These are phyloP conservation scores for Aspergillus terreus DNA, from an alignment of 2,329 filamentous ascomycete species.

Conservation along the genomic window DNA sequence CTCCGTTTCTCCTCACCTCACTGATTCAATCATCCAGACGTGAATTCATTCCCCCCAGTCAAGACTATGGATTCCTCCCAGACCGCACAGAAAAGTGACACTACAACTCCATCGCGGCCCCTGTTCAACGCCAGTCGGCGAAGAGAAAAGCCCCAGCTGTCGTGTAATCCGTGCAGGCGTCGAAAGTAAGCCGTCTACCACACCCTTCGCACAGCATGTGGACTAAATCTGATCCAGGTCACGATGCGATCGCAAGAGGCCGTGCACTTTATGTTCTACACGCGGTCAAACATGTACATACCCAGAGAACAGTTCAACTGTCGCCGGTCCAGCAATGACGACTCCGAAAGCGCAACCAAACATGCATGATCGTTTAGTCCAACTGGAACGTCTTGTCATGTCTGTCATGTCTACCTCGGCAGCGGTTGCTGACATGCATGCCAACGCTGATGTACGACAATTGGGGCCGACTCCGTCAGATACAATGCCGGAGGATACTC, in stretches of 20 bases:
- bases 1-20: neutral
- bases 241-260: constrained; percentile 56
- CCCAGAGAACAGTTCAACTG: constrained; percentile 7
- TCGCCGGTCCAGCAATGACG: constrained; percentile 23
- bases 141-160: constrained; percentile 33
- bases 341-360: constrained; percentile 35
- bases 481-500: neutral
- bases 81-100: neutral
- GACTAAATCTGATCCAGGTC: constrained; percentile 33
- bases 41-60: neutral
- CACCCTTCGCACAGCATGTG: neutral
- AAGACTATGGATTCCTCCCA: neutral
- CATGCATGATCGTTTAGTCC: constrained; percentile 57
- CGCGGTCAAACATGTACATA: constrained; percentile 55
- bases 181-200: constrained; percentile 28
- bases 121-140: constrained; percentile 19
- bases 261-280: constrained; percentile 55
- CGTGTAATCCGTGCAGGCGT: constrained; percentile 33
- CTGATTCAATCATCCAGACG: neutral
- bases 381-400: constrained; percentile 55
- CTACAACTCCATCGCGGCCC: constrained; percentile 2
- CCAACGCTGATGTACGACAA: neutral
- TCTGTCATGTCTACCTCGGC: constrained; percentile 41
- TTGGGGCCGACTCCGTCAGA: neutral
- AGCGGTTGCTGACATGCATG: neutral